phyloP scores from a whole-genome alignment of 1,284 basidiomycete genomes.

The Veloboletus limbatus region DNA sequence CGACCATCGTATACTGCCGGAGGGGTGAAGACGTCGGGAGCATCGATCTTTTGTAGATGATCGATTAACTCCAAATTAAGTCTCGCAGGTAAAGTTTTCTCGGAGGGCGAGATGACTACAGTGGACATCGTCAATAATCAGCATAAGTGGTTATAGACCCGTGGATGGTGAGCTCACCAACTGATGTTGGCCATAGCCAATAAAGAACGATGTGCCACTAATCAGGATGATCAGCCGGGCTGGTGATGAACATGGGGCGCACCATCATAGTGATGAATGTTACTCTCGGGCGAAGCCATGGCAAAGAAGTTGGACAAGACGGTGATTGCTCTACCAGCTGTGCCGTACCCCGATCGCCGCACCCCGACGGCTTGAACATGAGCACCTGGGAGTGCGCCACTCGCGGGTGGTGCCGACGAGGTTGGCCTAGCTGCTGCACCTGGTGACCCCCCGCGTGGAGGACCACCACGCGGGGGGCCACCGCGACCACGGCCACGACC shows the following conservation, averaged over 20 bases:
- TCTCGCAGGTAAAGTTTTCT: slow-evolving; percentile 61
- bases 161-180: slow-evolving; percentile 46
- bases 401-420: slow-evolving; percentile 34
- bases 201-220: slow-evolving; percentile 1
- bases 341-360: slow-evolving; percentile 59
- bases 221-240: slow-evolving; percentile 19
- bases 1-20: slow-evolving; percentile 71
- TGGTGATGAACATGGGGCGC: slow-evolving; percentile 30
- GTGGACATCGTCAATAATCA: slow-evolving; percentile 15
- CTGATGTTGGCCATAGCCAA: slow-evolving; percentile 33
- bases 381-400: slow-evolving; percentile 32
- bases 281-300: slow-evolving; percentile 53
- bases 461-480: slow-evolving; percentile 27
- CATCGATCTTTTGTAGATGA: slow-evolving; percentile 52
- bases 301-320: slow-evolving; percentile 68
- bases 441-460: slow-evolving; percentile 30
- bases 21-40: slow-evolving; percentile 61
- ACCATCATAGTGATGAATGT: slow-evolving; percentile 78
- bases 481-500: slow-evolving; percentile 25
- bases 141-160: neutral
- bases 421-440: slow-evolving; percentile 32
- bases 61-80: slow-evolving; percentile 67
- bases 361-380: slow-evolving; percentile 64
- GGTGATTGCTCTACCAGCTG: slow-evolving; percentile 46
- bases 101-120: slow-evolving; percentile 59